Evolutionary conservation across 1,284 basidiomycete species (phyloP).

Genomic region (Lignosus rhinocerotis): DNA sequence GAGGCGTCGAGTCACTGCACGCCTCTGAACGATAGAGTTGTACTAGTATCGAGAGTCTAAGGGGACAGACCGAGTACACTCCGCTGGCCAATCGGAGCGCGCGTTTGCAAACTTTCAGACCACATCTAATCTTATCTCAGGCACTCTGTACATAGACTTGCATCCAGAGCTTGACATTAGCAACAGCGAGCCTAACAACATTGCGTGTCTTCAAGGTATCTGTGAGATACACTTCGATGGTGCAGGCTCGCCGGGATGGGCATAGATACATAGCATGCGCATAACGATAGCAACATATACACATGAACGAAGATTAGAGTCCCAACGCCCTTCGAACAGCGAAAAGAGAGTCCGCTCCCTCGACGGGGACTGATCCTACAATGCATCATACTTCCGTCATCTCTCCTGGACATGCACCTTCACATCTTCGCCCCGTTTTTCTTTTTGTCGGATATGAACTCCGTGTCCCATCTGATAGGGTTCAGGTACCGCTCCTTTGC

Average conservation of each 20-base stretch:
- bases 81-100: conserved; percentile 26
- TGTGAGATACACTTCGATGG: neutral
- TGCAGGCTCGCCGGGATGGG: neutral
- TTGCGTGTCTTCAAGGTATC: neutral
- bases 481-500: conserved; percentile 42
- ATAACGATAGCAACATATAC: conserved; percentile 23
- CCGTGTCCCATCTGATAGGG: conserved; percentile 28
- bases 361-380: conserved; percentile 26
- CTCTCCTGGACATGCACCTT: conserved; percentile 20
- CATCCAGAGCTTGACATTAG: neutral
- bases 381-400: conserved; percentile 10
- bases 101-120: conserved; percentile 14
- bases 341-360: conserved; percentile 25
- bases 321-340: conserved; percentile 22
- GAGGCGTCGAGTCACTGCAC: conserved; percentile 20
- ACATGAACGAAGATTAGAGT: conserved; percentile 24
- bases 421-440: conserved; percentile 20
- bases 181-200: neutral
- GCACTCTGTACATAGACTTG: neutral
- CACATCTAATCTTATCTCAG: neutral
- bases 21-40: neutral
- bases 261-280: conserved; percentile 14
- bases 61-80: conserved; percentile 7
- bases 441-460: conserved; percentile 16
- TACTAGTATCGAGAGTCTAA: neutral